phyloP scores from a whole-genome alignment of 345 rosid genomes.

The Erysimum cheiranthoides region DNA sequence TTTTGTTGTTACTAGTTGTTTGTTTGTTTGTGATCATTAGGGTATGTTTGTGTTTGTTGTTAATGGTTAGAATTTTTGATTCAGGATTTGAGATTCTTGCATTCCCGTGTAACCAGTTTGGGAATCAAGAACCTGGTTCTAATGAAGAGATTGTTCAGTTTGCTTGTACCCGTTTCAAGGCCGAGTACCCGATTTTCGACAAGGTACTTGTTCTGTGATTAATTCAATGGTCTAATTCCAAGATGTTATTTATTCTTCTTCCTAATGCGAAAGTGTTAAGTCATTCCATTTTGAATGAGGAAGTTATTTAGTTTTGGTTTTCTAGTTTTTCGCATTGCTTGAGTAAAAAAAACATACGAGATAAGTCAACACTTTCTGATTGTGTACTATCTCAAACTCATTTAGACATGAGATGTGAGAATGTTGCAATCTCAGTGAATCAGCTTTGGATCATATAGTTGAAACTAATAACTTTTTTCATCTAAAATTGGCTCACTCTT shows the following conservation, averaged over 20 bases:
- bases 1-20: not conserved
- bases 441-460: not conserved
- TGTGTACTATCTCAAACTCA: not conserved
- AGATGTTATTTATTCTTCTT: no score
- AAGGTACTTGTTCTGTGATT: slow-evolving; percentile 57
- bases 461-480: not conserved
- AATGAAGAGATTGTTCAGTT: slow-evolving; percentile 75
- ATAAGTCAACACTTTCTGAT: not conserved
- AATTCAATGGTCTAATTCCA: not conserved
- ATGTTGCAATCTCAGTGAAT: not conserved
- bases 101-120: slow-evolving; percentile 94
- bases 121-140: slow-evolving; percentile 82
- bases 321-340: not conserved
- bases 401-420: not conserved
- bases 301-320: not conserved
- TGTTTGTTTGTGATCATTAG: slow-evolving; percentile 10
- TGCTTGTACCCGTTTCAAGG: slow-evolving; percentile 92
- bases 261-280: no score
- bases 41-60: slow-evolving; percentile 13
- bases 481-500: not conserved
- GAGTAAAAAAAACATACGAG: not conserved
- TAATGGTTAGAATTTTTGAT: not conserved
- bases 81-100: slow-evolving; percentile 89
- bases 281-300: not conserved
- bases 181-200: slow-evolving; percentile 91